Percentiles rank a stretch among this genome's conserved stretches.
Conservation (phyloP, 148 eudicot species). For the Spergularia bocconei region DNA sequence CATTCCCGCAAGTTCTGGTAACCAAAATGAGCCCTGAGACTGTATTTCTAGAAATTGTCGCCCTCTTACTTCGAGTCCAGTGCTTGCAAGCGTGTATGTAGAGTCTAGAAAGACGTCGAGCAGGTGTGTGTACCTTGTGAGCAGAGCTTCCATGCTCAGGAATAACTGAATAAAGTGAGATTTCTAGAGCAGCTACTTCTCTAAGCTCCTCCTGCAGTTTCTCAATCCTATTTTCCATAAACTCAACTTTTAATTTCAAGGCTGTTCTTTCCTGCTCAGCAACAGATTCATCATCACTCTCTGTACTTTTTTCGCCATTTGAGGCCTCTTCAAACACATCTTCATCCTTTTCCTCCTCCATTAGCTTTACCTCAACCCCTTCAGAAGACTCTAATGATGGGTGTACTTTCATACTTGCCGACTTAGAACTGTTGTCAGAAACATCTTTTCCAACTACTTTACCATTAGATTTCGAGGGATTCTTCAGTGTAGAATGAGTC, state of each 20-base stretch:
- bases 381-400: constrained; percentile 55
- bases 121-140: constrained; percentile 89
- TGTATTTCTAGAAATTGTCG: constrained; percentile 61
- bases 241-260: constrained; percentile 44
- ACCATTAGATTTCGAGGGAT: constrained; percentile 30
- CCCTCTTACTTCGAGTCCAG: constrained; percentile 63
- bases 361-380: constrained; percentile 36
- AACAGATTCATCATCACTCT: constrained; percentile 44
- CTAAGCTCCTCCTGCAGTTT: constrained; percentile 79
- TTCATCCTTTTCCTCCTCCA: constrained; percentile 50
- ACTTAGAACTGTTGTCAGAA: constrained; percentile 27
- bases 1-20: constrained; percentile 77
- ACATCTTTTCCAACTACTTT: constrained; percentile 25
- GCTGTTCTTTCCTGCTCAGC: constrained; percentile 29
- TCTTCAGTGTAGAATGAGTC: constrained; percentile 27
- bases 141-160: constrained; percentile 93
- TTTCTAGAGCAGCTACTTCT: constrained; percentile 90
- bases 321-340: constrained; percentile 51
- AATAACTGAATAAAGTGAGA: constrained; percentile 70
- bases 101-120: constrained; percentile 79
- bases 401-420: constrained; percentile 27
- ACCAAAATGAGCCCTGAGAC: constrained; percentile 85
- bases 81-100: constrained; percentile 79
- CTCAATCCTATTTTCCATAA: constrained; percentile 63
- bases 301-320: constrained; percentile 37